Percentiles rank a stretch among this genome's conserved stretches.
These are phyloP conservation scores for Brasilioporus rufonigricans DNA, from an alignment of 768 basidiomycete species.

Conservation along the genomic window DNA sequence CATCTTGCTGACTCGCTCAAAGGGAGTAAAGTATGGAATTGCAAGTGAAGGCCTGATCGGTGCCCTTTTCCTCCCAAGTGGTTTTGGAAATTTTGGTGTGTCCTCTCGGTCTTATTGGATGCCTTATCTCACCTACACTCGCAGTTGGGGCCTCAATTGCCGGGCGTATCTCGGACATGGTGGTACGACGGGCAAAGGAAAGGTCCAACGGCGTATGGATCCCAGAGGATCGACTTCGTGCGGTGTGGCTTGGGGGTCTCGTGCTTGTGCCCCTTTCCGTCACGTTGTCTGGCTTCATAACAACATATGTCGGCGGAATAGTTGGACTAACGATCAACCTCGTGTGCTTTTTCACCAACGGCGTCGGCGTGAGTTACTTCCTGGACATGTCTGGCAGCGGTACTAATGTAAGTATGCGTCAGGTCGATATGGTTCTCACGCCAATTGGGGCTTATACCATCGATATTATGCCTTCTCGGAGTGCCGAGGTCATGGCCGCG, in stretches of 20 bases:
- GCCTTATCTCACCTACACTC: background rate
- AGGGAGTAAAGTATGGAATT: conserved; percentile 46
- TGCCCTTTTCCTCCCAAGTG: conserved; percentile 24
- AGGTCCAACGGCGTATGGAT: conserved; percentile 56
- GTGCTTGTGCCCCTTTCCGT: conserved; percentile 54
- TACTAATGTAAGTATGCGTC: background rate
- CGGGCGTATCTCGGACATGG: conserved; percentile 56
- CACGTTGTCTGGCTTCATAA: conserved; percentile 47
- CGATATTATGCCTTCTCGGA: conserved; percentile 57
- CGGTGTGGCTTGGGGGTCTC: conserved; percentile 43
- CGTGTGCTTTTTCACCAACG: conserved; percentile 59
- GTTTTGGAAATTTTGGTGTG: conserved; percentile 27
- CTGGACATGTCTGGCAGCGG: background rate
- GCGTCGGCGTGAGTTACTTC: conserved; percentile 51
- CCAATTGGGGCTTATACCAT: conserved; percentile 57
- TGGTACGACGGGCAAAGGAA: conserved; percentile 47
- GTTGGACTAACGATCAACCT: conserved; percentile 51
- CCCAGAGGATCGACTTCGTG: conserved; percentile 68
- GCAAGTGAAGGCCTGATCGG: conserved; percentile 22
- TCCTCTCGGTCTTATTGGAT: background rate
- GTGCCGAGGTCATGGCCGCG: conserved; percentile 65
- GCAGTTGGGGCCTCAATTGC: conserved; percentile 60
- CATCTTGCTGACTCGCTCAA: background rate
- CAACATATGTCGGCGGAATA: conserved; percentile 46
- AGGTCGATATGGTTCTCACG: conserved; percentile 58